Conservation (phyloP, 345 rosid genomes). For the Pugionium cornutum region DNA sequence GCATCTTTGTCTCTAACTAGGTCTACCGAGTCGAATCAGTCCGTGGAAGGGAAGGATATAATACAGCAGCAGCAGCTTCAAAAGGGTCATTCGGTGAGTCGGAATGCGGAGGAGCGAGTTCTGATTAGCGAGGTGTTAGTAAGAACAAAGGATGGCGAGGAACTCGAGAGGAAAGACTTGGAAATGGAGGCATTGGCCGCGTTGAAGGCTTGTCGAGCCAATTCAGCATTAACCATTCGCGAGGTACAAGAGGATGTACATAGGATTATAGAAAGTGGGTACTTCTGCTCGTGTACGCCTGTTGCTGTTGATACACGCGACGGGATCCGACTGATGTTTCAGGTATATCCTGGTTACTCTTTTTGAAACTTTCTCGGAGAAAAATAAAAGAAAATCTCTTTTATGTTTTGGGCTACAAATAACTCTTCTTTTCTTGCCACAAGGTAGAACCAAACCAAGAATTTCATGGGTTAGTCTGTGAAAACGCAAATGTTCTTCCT, state of each 20-base stretch:
- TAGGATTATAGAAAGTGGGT: conserved; percentile 83
- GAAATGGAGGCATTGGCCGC: conserved; percentile 84
- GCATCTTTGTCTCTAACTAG: conserved; percentile 52
- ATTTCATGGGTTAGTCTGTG: conserved; percentile 84
- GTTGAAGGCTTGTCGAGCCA: conserved; percentile 76
- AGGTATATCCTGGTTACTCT: conserved; percentile 46
- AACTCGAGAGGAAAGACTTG: conserved; percentile 87
- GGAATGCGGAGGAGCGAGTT: conserved; percentile 81
- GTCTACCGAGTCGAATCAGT: conserved; percentile 43
- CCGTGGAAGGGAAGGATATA: conserved; percentile 35
- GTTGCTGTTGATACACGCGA: conserved; percentile 92
- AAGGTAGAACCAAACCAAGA: conserved; percentile 99
- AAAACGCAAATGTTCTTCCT: conserved; percentile 96
- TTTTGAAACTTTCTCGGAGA: neutral
- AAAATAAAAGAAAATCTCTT: neutral
- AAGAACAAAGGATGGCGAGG: conserved; percentile 91
- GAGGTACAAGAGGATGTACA: conserved; percentile 97
- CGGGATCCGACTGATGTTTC: conserved; percentile 86
- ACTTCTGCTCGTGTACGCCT: conserved; percentile 85
- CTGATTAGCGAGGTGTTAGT: conserved; percentile 87
- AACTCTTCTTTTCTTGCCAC: conserved; percentile 51
- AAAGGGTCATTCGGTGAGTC: conserved; percentile 51
- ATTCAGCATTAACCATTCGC: conserved; percentile 76
- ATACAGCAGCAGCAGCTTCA: conserved; percentile 42
- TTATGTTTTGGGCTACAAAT: conserved; percentile 20